These are phyloP conservation scores for Sporisorium reilianum DNA, from an alignment of 1,284 basidiomycete species.

Conservation along the genomic window DNA sequence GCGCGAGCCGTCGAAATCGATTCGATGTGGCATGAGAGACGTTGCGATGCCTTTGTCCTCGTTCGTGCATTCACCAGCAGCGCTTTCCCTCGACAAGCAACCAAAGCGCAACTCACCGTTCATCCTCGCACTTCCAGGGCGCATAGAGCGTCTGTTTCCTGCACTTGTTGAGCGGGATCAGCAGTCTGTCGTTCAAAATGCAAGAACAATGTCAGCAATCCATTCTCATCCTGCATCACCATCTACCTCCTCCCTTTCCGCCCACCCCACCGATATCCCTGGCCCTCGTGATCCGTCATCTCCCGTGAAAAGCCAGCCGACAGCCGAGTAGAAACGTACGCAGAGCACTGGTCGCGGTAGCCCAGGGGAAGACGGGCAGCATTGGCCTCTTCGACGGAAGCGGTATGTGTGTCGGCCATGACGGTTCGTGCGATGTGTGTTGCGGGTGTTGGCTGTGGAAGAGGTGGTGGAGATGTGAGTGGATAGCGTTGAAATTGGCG, in stretches of 20 bases:
- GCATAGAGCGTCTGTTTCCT: slow-evolving; percentile 79
- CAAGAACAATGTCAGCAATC: slow-evolving; percentile 10
- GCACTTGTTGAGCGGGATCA: slow-evolving; percentile 87
- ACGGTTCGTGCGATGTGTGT: not conserved
- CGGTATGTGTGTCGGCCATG: slow-evolving; percentile 72
- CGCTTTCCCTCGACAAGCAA: not conserved
- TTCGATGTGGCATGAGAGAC: not conserved
- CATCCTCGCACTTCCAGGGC: slow-evolving; percentile 85
- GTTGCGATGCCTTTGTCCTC: not conserved
- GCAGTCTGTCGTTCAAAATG: slow-evolving; percentile 73
- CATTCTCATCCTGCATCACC: not conserved
- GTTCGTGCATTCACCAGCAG: not conserved
- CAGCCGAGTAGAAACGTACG: slow-evolving; percentile 78
- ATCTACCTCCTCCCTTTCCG: not conserved
- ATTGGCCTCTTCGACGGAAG: slow-evolving; percentile 85
- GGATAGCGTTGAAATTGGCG: slow-evolving; percentile 5
- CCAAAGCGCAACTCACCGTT: slow-evolving; percentile 71
- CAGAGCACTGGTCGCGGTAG: slow-evolving; percentile 90
- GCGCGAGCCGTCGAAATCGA: too few relatives aligned
- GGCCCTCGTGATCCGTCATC: not conserved
- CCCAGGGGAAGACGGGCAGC: slow-evolving; percentile 80
- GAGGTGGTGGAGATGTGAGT: not conserved
- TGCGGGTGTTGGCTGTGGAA: not conserved
- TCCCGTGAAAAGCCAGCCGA: too few relatives aligned
- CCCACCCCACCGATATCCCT: too few relatives aligned